These are phyloP conservation scores for Metschnikowia gelsemii DNA, from an alignment of 805 yeast species.

Conservation along the genomic window DNA sequence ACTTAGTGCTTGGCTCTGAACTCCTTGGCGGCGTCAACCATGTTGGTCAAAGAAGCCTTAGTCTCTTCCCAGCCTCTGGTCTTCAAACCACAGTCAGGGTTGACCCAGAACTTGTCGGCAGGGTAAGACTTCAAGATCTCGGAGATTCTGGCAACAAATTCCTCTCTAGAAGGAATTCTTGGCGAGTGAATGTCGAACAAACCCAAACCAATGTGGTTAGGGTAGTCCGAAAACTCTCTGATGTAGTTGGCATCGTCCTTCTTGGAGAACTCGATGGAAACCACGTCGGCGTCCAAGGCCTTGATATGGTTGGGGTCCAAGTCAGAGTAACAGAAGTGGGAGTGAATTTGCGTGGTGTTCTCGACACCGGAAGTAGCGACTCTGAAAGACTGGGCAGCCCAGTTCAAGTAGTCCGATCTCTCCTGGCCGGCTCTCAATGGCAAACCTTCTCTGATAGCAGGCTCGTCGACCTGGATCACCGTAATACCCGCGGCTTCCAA, in stretches of 20 bases:
- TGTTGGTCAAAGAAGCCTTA: slow-evolving; percentile 89
- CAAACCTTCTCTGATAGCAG: slow-evolving; percentile 99
- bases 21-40: slow-evolving; percentile 98
- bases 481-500: slow-evolving; percentile 98
- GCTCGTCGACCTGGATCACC: slow-evolving; percentile 99
- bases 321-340: slow-evolving; percentile 99
- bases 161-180: slow-evolving; percentile 97
- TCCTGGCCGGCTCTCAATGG: slow-evolving; percentile 98
- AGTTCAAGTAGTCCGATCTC: slow-evolving; percentile 92
- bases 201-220: slow-evolving; percentile 99
- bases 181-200: slow-evolving; percentile 99
- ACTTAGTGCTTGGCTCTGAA: slow-evolving; percentile 53
- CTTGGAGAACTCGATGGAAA: slow-evolving; percentile 98
- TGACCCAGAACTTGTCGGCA: slow-evolving; percentile 98
- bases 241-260: slow-evolving; percentile 98
- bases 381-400: slow-evolving; percentile 99
- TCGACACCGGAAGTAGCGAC: slow-evolving; percentile 98
- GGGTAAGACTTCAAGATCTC: slow-evolving; percentile 97
- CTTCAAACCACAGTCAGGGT: slow-evolving; percentile 99
- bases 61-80: slow-evolving; percentile 99
- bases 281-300: slow-evolving; percentile 99
- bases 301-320: slow-evolving; percentile 99
- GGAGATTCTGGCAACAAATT: slow-evolving; percentile 89
- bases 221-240: slow-evolving; percentile 96
- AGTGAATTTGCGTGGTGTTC: slow-evolving; percentile 96